Base-by-base conservation (phyloP, 176 grass and related monocot genomes). In the Metroxylon sagu region DNA sequence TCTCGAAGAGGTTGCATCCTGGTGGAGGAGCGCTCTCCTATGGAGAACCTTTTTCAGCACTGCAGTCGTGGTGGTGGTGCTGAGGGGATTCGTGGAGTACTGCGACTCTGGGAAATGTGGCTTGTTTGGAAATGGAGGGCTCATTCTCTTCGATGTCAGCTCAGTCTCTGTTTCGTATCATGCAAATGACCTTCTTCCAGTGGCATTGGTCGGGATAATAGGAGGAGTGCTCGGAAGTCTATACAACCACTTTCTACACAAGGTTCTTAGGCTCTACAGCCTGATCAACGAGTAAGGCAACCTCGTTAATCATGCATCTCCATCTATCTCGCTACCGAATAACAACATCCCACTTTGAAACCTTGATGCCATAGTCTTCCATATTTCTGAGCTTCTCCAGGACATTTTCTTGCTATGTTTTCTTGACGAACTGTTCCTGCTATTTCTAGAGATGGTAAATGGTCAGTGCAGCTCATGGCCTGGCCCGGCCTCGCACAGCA, bases 11-110 rank as follows among this genome's bases (percentile, higher is more conserved):
- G 84, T 97, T 16, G 93, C 93, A 0, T 91, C 87, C 4, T 88
- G 93, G 93, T 97, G 87, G 93, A 71, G 93, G 58, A 97, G 85
- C 69, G 87, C 87, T 18, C 83, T 97, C 14, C 73, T 92, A 16
- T 97, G 93, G 93, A 76, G 93, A 74, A 71, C 81, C n/a, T 97
- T 97, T 74, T 97, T 97, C 78, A 80, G 81, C 78, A 97, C 93
- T 19, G 87, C 93, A 10, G 74, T 80, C 19, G 87, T 91, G 2
- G 93, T 97, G 29, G 93, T 97, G 16, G 93, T 97, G 10, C 85
- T 97, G 14, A 77, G 93, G 12, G 93, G 93, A 5, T 97, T 97
- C 88, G 91, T 97, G 49, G 93, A 97, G 78, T 79, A 88, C 4
- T 97, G 93, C 78, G 67, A 81, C 54, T 17, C 72, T 57, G 93